Evolutionary conservation across 2,329 filamentous ascomycete genomes (phyloP).

Genomic region (Penicillium fuscoglaucum): DNA sequence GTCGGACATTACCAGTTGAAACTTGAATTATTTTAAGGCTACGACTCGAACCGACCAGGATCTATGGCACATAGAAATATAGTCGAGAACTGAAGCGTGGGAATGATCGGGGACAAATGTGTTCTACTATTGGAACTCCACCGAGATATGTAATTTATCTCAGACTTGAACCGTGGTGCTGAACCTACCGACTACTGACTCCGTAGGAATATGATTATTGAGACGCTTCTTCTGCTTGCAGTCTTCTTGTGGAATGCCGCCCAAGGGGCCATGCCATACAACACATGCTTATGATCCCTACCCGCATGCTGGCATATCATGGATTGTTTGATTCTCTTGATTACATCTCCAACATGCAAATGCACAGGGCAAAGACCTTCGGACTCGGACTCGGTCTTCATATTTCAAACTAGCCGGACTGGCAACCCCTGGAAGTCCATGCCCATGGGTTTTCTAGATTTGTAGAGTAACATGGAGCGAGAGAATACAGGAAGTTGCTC

Average conservation of each 20-base stretch:
- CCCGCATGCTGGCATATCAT: background rate
- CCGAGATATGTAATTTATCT: background rate
- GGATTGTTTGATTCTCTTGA: background rate
- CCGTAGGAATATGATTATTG: background rate
- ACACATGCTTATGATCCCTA: background rate
- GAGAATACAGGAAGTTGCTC: background rate
- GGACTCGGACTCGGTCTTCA: slow-evolving; percentile 20
- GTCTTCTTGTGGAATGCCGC: slow-evolving; percentile 23
- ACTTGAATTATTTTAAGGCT: background rate
- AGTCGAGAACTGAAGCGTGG: background rate
- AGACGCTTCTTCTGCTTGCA: background rate
- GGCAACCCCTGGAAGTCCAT: background rate
- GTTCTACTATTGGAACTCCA: background rate
- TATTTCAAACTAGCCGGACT: slow-evolving; percentile 1
- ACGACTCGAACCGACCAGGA: background rate
- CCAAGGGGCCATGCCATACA: slow-evolving; percentile 5
- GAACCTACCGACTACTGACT: background rate
- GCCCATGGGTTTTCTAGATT: background rate
- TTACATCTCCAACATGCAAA: background rate
- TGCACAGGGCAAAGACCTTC: slow-evolving; percentile 6
- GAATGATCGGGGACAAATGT: background rate
- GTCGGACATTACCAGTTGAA: background rate
- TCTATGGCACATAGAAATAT: background rate
- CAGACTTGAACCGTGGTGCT: background rate
- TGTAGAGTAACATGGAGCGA: slow-evolving; percentile 1